These are phyloP conservation scores for Datisca glomerata DNA, from an alignment of 306 rosid genomes.

Conservation along the genomic window DNA sequence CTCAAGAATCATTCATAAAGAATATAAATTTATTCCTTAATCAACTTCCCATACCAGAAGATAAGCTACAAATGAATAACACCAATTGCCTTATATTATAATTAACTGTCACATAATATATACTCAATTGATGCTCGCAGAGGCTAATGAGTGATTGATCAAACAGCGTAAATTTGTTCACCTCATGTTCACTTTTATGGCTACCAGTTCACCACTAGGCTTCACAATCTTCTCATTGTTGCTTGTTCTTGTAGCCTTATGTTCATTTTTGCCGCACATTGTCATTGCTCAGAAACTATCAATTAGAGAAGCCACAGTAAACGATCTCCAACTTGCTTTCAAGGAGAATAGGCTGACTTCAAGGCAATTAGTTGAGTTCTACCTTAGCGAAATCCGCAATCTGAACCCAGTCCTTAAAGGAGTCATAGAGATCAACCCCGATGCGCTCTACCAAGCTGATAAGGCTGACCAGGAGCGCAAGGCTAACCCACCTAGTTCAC, in stretches of 20 bases:
- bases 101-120: no score
- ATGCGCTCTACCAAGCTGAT: constrained; percentile 29
- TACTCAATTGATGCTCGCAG: no score
- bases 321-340: constrained; percentile 37
- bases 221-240: constrained; percentile 11
- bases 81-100: no score
- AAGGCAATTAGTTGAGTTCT: constrained; percentile 24
- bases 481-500: constrained; percentile 1
- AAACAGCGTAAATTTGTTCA: no score
- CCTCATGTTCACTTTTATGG: constrained; percentile 15
- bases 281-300: neutral
- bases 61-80: no score
- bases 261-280: neutral
- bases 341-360: constrained; percentile 26
- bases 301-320: constrained; percentile 32
- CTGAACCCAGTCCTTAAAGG: constrained; percentile 27
- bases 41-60: no score
- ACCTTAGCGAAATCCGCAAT: constrained; percentile 24
- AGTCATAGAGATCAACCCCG: constrained; percentile 48
- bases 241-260: constrained; percentile 9
- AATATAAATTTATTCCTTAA: no score
- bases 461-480: constrained; percentile 32
- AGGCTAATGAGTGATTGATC: no score
- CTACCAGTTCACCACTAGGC: constrained; percentile 7
- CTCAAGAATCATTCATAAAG: no score